These are phyloP conservation scores for Vigna reflexopilosa DNA, from an alignment of 306 rosid species.

Conservation along the genomic window DNA sequence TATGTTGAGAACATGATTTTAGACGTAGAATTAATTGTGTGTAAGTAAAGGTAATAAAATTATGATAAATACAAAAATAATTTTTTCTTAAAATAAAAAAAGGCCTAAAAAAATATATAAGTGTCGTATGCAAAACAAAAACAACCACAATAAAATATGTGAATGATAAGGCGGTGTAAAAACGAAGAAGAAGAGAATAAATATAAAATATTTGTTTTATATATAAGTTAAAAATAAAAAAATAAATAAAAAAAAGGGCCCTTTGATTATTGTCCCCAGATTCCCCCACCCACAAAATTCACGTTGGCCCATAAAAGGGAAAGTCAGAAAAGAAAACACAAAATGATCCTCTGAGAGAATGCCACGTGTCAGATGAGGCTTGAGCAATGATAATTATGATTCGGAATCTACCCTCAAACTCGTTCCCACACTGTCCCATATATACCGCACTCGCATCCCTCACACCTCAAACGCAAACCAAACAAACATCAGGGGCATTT, in stretches of 20 bases:
- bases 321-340: slow-evolving; percentile 30
- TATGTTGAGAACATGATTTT: neutral
- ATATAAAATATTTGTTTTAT: too few species aligned
- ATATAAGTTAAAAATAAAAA: too few species aligned
- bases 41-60: neutral
- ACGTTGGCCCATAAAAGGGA: slow-evolving; percentile 37
- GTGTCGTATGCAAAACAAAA: neutral
- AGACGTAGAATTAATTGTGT: neutral
- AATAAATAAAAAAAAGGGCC: neutral
- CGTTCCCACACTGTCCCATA: slow-evolving; percentile 53
- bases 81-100: neutral
- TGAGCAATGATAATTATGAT: slow-evolving; percentile 33
- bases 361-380: slow-evolving; percentile 52
- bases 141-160: neutral
- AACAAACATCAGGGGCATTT: slow-evolving; percentile 45
- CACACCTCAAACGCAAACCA: neutral
- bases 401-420: slow-evolving; percentile 49
- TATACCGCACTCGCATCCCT: slow-evolving; percentile 43
- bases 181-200: too few species aligned
- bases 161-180: neutral
- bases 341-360: neutral
- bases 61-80: neutral
- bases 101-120: neutral
- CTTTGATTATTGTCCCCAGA: slow-evolving; percentile 25
- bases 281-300: slow-evolving; percentile 43